Evolutionary conservation across 148 eudicot species (phyloP).

Genomic region (Limonium bicolor): DNA sequence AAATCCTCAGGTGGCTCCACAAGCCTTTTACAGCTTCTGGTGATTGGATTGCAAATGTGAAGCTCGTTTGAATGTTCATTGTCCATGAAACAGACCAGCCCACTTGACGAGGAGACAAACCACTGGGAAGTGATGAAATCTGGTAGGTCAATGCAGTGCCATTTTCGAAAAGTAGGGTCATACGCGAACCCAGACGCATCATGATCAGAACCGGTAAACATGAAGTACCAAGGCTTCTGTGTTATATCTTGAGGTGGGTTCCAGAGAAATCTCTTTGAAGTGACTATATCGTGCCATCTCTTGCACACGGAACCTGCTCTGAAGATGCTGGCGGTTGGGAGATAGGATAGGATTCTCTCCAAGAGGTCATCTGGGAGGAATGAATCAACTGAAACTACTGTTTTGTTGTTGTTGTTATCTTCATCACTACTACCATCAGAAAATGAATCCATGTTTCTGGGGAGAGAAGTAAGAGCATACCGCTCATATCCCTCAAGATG

Average conservation of each 20-base stretch:
- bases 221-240: conserved; percentile 91
- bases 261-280: conserved; percentile 62
- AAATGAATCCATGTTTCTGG: conserved; percentile 15
- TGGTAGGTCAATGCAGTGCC: conserved; percentile 78
- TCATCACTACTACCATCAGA: conserved; percentile 30
- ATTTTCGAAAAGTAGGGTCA: conserved; percentile 64
- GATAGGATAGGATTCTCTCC: conserved; percentile 65
- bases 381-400: conserved; percentile 38
- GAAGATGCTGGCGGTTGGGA: conserved; percentile 69
- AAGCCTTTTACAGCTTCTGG: conserved; percentile 27
- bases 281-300: conserved; percentile 73
- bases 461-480: too few relatives aligned
- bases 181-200: conserved; percentile 68
- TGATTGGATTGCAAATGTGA: conserved; percentile 65
- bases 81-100: conserved; percentile 87
- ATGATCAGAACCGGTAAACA: conserved; percentile 77
- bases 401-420: too few relatives aligned
- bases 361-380: conserved; percentile 73
- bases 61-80: conserved; percentile 48
- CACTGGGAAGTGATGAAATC: conserved; percentile 60
- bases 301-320: conserved; percentile 83
- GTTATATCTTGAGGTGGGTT: conserved; percentile 26
- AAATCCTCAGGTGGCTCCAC: conserved; percentile 42
- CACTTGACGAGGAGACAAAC: conserved; percentile 78
- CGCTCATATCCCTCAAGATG: too few relatives aligned